A percentile compares a stretch with the other conserved stretches of the same genome.
These are phyloP conservation scores for Sclerotinia nivalis DNA, from an alignment of 2,329 filamentous ascomycete genomes.

Conservation along the genomic window DNA sequence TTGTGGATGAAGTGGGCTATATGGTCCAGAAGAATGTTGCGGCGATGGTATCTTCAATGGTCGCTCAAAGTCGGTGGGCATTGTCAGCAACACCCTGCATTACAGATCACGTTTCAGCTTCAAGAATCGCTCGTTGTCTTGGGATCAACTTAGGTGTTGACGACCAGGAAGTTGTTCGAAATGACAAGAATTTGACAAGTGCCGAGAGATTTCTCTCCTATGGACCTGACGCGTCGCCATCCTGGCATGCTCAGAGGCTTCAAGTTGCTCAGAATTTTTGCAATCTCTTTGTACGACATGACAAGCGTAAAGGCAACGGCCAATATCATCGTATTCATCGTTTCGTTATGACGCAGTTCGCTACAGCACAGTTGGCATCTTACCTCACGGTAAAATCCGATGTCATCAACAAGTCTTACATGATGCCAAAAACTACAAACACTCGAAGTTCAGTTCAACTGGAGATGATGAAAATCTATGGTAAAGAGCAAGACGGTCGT, in stretches of 20 bases:
- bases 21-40: not conserved
- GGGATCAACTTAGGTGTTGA: conserved; percentile 8
- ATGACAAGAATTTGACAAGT: conserved; percentile 8
- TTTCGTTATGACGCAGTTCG: not conserved
- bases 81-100: conserved; percentile 13
- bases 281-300: not conserved
- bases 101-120: not conserved
- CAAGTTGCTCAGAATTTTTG: conserved; percentile 13
- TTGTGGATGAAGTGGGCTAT: conserved; percentile 11
- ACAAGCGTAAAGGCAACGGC: not conserved
- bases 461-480: not conserved
- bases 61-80: conserved; percentile 11
- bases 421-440: not conserved
- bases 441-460: not conserved
- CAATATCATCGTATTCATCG: not conserved
- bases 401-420: not conserved
- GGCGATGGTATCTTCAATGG: not conserved
- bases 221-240: conserved; percentile 5
- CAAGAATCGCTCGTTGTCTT: conserved; percentile 9
- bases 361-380: conserved; percentile 13
- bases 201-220: not conserved
- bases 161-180: conserved; percentile 1
- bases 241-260: conserved; percentile 2
- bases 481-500: not conserved
- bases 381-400: not conserved